Evolutionary conservation across 192 early-diverging fungal species (phyloP), one percentile per base, ranked within the genome.

Genomic region (Rhizoclosmatium sp.): DNA sequence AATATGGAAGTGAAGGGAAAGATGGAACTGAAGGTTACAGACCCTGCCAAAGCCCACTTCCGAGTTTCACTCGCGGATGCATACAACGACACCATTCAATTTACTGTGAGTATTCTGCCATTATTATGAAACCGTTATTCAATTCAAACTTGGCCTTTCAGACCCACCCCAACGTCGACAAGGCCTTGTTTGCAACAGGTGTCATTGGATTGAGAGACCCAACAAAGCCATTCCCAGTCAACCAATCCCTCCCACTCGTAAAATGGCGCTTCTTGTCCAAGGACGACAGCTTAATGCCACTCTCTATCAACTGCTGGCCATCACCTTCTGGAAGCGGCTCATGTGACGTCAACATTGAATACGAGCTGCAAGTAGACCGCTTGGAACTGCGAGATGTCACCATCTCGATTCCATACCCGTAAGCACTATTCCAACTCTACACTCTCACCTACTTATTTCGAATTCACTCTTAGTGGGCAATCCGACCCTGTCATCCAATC

Each of bases 141-240:
- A 19, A 41, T 59, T 47, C 76, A 3, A 12, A 2, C 31, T 31
- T 31, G 31, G 31, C 59, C 47, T 62, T 82, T 48, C 69, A 92
- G 93, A 99, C 98, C 10, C 98, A 99, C 81, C 98, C 98, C 23
- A 95, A 99, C 78, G 93, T 99, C 10, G 97, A 99, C 88, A 99
- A 97, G 84, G 87, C 84, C 42, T 84, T 92, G 39, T 99, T 94
- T 87, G 89, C 89, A 44, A 87, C 76, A 58, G 89, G 92, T 65
- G 82, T 92, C 2, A 87, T 99, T 76, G 91, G 92, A 12, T 90
- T 97, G 74, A 92, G 91, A 80, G 97, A 98, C 72, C 85, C 92
- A 5, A 82, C 91, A 65, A 87, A 91, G 62, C 89, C 94, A 46
- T 98, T 98, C 90, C 98, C 98, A 19, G 65, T 94, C 40, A 91